A percentile compares a stretch with the other conserved stretches of the same genome.
These are phyloP conservation scores for Thelonectria olida DNA, from an alignment of 2,329 filamentous ascomycete genomes.

Conservation along the genomic window DNA sequence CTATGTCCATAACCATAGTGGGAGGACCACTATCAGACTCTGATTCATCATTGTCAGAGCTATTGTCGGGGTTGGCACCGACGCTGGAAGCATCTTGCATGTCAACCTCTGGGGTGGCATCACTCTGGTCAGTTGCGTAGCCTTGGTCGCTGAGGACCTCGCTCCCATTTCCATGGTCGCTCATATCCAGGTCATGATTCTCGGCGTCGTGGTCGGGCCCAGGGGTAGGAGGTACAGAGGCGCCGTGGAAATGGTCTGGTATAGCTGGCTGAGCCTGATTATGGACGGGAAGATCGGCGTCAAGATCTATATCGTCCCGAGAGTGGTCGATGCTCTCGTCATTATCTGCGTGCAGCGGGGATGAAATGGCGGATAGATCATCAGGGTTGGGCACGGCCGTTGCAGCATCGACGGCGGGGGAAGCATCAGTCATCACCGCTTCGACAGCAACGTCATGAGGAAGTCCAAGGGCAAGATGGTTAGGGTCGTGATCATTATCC, in stretches of 20 bases:
- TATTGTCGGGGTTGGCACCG: background rate
- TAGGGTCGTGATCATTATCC: constrained; percentile 16
- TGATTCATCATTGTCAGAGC: constrained; percentile 6
- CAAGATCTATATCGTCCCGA: constrained; percentile 12
- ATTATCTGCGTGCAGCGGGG: constrained; percentile 9
- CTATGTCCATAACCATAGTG: background rate
- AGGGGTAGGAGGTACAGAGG: constrained; percentile 17
- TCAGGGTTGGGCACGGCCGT: constrained; percentile 14
- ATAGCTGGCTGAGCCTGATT: constrained; percentile 11
- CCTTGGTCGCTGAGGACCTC: constrained; percentile 40
- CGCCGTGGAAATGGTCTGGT: constrained; percentile 14
- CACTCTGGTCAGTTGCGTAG: background rate
- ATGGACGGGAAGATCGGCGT: constrained; percentile 17
- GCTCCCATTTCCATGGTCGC: constrained; percentile 48
- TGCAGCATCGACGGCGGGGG: constrained; percentile 20
- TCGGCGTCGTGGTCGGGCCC: constrained; percentile 26
- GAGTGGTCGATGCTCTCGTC: constrained; percentile 2
- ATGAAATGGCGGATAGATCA: constrained; percentile 1
- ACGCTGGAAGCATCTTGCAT: constrained; percentile 1
- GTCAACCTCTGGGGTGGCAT: constrained; percentile 7
- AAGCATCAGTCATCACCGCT: constrained; percentile 31
- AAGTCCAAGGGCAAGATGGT: constrained; percentile 9
- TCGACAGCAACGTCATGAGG: constrained; percentile 20
- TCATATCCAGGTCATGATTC: constrained; percentile 46
- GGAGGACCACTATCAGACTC: background rate